Base-by-base conservation (phyloP, 768 basidiomycete genomes). In the Kwoniella dejecticola region DNA sequence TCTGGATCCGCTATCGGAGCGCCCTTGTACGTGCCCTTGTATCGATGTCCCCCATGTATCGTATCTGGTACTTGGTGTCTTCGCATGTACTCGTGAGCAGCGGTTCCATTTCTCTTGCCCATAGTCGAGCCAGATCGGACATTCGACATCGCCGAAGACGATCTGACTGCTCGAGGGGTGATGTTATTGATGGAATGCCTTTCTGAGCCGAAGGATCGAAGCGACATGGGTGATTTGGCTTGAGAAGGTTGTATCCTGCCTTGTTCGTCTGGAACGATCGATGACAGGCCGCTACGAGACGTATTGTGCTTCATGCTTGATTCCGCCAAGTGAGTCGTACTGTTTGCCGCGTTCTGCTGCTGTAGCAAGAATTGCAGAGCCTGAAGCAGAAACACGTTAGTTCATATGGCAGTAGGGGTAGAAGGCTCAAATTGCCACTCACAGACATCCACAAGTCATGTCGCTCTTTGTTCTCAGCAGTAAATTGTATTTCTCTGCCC, bases 381-480 rank as follows among this genome's bases (percentile, higher is more conserved):
- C 94, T 97, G 70, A 55, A 48, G 26, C 60, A 19, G 54, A 41
- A 29, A 47, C 50, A 36, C 67, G 50, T 50, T 17, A 65, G 60
- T 64, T 13, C 7, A 19, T n/a, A 13, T n/a, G 19, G 41, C 8
- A 11, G 7, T 42, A 24, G 19, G 48, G 21, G 30, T 13, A 19
- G 19, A 6, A 42, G 17, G 12, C 7, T 13, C 6, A 5, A 42
- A 13, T 29, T 19, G 12, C 4, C 8, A 81, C 87, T 61, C 78
- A 93, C 92, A 79, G 87, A 89, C 54, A 91, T 82, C 96, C 96
- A 99, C 63, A 97, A 92, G 69, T 98, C 94, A 74, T 99, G 96
- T 55, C 94, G 84, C 67, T 98, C 96, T 76, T 90, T 90, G 7
- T 88, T 94, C 1, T 89, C 88, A 5, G 93, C 93, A n/a, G 96